Conservation (phyloP, 768 basidiomycete species). For the Hygrophoropsis aurantiaca region DNA sequence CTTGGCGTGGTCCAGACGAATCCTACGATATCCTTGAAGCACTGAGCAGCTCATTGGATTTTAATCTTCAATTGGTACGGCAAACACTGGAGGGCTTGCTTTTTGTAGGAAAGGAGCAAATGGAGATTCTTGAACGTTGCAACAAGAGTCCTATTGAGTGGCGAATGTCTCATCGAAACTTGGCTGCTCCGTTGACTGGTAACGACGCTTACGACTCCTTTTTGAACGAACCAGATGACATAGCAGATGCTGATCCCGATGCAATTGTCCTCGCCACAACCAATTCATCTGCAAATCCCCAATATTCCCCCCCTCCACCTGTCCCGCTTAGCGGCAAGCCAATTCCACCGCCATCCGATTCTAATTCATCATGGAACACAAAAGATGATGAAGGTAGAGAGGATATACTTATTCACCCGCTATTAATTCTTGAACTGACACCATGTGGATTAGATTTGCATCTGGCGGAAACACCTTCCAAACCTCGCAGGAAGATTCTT, state of each 20-base stretch:
- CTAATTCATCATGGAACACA: not conserved
- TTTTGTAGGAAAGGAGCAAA: conserved; percentile 39
- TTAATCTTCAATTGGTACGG: conserved; percentile 34
- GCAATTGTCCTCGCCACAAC: conserved; percentile 8
- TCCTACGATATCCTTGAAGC: conserved; percentile 29
- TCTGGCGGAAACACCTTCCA: conserved; percentile 14
- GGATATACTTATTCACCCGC: conserved; percentile 1
- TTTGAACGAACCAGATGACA: conserved; percentile 8
- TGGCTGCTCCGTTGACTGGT: conserved; percentile 24
- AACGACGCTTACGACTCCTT: conserved; percentile 18
- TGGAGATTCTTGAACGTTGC: conserved; percentile 34
- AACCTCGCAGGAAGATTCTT: conserved; percentile 40
- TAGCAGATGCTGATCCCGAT: conserved; percentile 9
- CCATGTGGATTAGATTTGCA: conserved; percentile 12
- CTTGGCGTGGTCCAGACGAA: conserved; percentile 18
- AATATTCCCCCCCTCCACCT: conserved; percentile 8
- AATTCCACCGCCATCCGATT: not conserved
- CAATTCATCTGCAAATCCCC: not conserved
- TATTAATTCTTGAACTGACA: conserved; percentile 1
- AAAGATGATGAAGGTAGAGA: conserved; percentile 18
- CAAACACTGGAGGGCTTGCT: conserved; percentile 40
- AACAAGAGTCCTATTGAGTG: conserved; percentile 44
- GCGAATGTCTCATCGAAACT: conserved; percentile 44
- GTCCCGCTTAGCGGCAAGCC: conserved; percentile 11
- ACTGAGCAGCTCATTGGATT: conserved; percentile 28